phyloP scores from a whole-genome alignment of 495 filamentous ascomycete genomes.

The Copromyces sp. region DNA sequence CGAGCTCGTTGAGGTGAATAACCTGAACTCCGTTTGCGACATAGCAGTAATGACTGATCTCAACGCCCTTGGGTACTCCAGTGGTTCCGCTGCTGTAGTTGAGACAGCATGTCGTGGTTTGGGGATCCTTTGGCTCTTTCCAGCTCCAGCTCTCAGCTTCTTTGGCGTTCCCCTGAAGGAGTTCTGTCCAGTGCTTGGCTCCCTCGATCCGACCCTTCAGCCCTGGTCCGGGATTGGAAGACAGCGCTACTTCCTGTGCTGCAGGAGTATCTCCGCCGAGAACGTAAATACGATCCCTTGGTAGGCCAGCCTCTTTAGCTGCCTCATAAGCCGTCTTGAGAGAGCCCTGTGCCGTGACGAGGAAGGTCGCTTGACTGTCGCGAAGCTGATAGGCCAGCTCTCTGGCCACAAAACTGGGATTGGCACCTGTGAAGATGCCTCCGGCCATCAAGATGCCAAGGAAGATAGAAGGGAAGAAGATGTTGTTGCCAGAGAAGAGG shows the following conservation, averaged over 20 bases:
- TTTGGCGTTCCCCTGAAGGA: slow-evolving; percentile 28
- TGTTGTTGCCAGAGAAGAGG: slow-evolving; percentile 58
- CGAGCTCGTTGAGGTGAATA: slow-evolving; percentile 32
- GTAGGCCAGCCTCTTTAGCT: slow-evolving; percentile 53
- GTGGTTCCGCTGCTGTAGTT: slow-evolving; percentile 76
- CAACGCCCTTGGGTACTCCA: slow-evolving; percentile 74
- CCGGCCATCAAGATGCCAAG: slow-evolving; percentile 69
- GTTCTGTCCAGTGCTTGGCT: slow-evolving; percentile 33
- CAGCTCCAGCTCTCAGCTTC: slow-evolving; percentile 35
- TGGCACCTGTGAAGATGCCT: slow-evolving; percentile 70
- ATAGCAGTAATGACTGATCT: slow-evolving; percentile 65
- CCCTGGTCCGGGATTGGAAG: slow-evolving; percentile 29
- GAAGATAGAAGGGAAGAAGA: slow-evolving; percentile 65
- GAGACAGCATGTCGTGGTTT: slow-evolving; percentile 36
- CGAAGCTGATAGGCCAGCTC: slow-evolving; percentile 68
- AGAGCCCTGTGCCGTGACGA: slow-evolving; percentile 46
- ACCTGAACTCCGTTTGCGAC: slow-evolving; percentile 55
- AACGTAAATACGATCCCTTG: slow-evolving; percentile 36
- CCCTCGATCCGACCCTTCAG: slow-evolving; percentile 25
- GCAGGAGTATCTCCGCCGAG: slow-evolving; percentile 25
- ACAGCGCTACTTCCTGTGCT: slow-evolving; percentile 29
- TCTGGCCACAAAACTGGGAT: slow-evolving; percentile 59
- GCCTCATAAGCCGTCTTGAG: slow-evolving; percentile 59
- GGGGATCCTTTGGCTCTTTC: slow-evolving; percentile 27
- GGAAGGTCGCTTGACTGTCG: slow-evolving; percentile 55